phyloP scores from a whole-genome alignment of 2,329 filamentous ascomycete species.

The Lizonia empirigonia region DNA sequence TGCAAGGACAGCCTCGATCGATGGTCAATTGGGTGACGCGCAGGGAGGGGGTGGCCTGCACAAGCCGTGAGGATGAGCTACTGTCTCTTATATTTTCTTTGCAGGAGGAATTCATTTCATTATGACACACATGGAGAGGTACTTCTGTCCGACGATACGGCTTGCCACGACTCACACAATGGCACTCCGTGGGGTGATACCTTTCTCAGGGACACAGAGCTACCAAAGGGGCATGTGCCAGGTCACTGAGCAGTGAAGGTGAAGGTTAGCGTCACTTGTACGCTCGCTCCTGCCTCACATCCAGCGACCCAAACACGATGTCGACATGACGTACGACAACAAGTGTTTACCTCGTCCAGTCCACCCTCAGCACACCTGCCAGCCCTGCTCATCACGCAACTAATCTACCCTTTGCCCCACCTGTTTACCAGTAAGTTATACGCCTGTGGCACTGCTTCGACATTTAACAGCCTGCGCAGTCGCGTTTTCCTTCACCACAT shows the following conservation, averaged over 20 bases:
- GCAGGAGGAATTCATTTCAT: neutral
- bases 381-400: neutral
- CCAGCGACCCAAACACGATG: neutral
- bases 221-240: neutral
- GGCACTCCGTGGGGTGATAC: neutral
- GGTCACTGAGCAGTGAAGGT: neutral
- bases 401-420: neutral
- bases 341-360: neutral
- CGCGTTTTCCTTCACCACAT: neutral
- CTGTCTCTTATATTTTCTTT: neutral
- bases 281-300: constrained; percentile 8
- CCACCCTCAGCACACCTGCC: too few species aligned
- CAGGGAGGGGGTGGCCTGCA: too few species aligned
- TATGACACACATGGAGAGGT: too few species aligned
- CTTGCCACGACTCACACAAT: neutral
- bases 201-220: neutral
- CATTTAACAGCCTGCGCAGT: neutral
- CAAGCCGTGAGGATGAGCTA: too few species aligned
- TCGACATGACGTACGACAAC: neutral
- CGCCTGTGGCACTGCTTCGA: neutral
- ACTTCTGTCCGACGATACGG: neutral
- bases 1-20: too few species aligned
- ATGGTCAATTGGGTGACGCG: too few species aligned
- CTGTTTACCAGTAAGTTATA: neutral
- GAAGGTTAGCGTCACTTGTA: neutral